Percentiles rank a stretch among this genome's conserved stretches.
Evolutionary conservation across 805 yeast species (phyloP).

Genomic region (Nakazawaea siamensis): DNA sequence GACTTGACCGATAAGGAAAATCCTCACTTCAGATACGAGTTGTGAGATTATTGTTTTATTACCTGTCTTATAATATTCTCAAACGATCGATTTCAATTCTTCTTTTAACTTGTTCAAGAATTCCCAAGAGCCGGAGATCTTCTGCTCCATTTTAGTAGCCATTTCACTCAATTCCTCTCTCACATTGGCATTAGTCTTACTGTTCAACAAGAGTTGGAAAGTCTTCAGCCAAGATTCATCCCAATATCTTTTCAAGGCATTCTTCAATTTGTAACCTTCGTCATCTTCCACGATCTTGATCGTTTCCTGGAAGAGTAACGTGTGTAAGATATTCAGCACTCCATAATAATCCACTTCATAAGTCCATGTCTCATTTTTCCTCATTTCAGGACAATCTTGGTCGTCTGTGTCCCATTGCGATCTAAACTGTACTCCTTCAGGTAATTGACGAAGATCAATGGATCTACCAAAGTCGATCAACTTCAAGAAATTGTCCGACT

Average conservation of each 20-base stretch:
- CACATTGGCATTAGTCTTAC: slow-evolving; percentile 23
- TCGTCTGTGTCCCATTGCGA: slow-evolving; percentile 54
- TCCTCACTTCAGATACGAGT: slow-evolving; percentile 41
- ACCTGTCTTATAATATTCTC: background rate
- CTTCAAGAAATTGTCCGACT: slow-evolving; percentile 17
- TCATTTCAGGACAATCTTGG: slow-evolving; percentile 70
- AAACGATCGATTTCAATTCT: background rate
- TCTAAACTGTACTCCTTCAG: slow-evolving; percentile 40
- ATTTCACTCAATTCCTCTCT: background rate
- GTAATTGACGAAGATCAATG: slow-evolving; percentile 57
- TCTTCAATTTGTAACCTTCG: slow-evolving; percentile 27
- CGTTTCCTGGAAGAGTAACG: slow-evolving; percentile 61
- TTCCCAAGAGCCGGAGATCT: too few species aligned
- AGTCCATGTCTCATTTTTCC: slow-evolving; percentile 54
- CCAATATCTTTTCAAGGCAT: slow-evolving; percentile 67
- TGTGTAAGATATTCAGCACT: slow-evolving; percentile 64
- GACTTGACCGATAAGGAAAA: slow-evolving; percentile 43
- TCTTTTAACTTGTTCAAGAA: too few species aligned
- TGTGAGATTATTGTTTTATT: background rate
- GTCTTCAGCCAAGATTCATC: slow-evolving; percentile 65
- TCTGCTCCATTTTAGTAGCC: background rate
- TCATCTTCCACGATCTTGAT: slow-evolving; percentile 34
- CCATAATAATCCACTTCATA: slow-evolving; percentile 83
- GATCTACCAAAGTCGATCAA: slow-evolving; percentile 81
- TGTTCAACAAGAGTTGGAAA: slow-evolving; percentile 57